Evolutionary conservation across 768 basidiomycete species (phyloP).

Genomic region (Kwoniella sp.): DNA sequence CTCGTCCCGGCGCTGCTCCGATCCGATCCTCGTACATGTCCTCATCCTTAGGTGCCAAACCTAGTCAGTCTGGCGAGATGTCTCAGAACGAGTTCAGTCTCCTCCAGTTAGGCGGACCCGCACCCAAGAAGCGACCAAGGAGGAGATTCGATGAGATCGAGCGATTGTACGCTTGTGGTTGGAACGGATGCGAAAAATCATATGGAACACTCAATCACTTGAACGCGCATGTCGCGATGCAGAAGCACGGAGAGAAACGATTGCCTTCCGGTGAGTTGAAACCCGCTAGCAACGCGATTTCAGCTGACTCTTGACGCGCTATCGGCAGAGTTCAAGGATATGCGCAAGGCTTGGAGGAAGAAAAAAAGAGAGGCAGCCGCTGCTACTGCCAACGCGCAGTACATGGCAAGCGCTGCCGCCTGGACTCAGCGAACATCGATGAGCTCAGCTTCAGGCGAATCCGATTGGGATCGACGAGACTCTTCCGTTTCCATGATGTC

Average conservation of each 20-base stretch:
- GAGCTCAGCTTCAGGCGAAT: constrained; percentile 27
- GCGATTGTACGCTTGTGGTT: constrained; percentile 81
- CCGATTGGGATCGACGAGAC: constrained; percentile 40
- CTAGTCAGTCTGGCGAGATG: constrained; percentile 13
- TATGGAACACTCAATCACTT: constrained; percentile 96
- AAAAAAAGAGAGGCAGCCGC: constrained; percentile 73
- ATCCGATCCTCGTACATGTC: constrained; percentile 25
- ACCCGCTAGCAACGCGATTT: background rate
- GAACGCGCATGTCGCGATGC: constrained; percentile 98
- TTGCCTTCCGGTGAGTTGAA: constrained; percentile 75
- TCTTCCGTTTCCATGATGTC: constrained; percentile 33
- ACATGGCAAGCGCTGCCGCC: constrained; percentile 5
- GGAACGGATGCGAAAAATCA: constrained; percentile 66
- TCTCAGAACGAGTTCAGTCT: constrained; percentile 25
- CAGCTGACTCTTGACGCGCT: no score
- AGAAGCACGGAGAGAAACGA: constrained; percentile 88
- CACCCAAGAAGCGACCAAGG: constrained; percentile 57
- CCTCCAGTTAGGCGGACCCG: constrained; percentile 42
- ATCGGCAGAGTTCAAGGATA: constrained; percentile 88
- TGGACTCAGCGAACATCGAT: constrained; percentile 27
- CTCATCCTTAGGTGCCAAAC: constrained; percentile 1
- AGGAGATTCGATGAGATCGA: constrained; percentile 80
- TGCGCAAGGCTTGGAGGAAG: constrained; percentile 94
- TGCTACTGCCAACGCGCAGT: constrained; percentile 25
- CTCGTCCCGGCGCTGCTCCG: constrained; percentile 37